These are phyloP conservation scores for Spathaspora hagerdaliae DNA, from an alignment of 805 yeast genomes.

Conservation along the genomic window DNA sequence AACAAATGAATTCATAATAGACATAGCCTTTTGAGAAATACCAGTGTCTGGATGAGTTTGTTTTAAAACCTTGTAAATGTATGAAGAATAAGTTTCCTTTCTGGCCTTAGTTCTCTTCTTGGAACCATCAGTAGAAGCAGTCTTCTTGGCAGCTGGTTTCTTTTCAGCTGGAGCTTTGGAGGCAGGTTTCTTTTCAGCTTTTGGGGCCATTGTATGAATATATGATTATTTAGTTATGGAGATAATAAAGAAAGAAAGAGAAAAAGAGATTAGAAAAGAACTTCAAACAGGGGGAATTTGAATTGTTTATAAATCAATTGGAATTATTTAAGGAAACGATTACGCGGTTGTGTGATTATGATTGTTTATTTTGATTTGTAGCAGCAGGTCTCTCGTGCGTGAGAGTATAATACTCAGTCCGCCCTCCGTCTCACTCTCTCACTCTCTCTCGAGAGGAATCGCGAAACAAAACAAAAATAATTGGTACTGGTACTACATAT, in stretches of 20 bases:
- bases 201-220: conserved; percentile 67
- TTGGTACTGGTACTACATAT: too few species aligned
- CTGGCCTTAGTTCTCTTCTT: conserved; percentile 94
- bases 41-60: conserved; percentile 99
- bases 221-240: too few species aligned
- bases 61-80: conserved; percentile 96
- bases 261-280: background rate
- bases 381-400: background rate
- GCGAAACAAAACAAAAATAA: too few species aligned
- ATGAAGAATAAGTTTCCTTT: conserved; percentile 97
- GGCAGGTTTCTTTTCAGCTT: conserved; percentile 75
- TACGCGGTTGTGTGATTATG: background rate
- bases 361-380: background rate
- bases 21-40: conserved; percentile 98
- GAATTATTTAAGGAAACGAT: background rate
- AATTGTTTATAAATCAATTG: conserved; percentile 1
- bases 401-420: too few species aligned
- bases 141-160: conserved; percentile 87
- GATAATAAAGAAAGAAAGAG: background rate
- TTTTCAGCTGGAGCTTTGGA: conserved; percentile 97
- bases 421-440: too few species aligned
- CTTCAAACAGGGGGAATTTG: background rate
- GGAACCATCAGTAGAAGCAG: conserved; percentile 69
- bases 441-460: too few species aligned
- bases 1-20: conserved; percentile 97